Percentiles rank a stretch among this genome's conserved stretches.
These are phyloP conservation scores for Venturia asperata DNA, from an alignment of 2,329 filamentous ascomycete species.

Conservation along the genomic window DNA sequence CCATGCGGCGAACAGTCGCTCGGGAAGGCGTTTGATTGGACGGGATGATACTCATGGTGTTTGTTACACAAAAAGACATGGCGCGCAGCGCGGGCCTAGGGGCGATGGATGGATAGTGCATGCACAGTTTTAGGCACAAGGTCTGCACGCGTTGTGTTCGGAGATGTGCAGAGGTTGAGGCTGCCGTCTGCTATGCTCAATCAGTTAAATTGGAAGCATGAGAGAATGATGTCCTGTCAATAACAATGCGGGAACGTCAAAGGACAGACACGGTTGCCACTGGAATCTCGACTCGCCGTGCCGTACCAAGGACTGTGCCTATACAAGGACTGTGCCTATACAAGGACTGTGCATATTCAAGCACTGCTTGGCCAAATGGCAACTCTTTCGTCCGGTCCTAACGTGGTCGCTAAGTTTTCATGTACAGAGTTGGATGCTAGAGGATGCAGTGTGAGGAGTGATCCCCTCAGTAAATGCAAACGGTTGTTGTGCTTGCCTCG, in stretches of 20 bases:
- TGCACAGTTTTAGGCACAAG: background rate
- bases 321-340: too few relatives aligned
- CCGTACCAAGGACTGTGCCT: background rate
- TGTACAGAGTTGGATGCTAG: too few relatives aligned
- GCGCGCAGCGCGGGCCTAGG: background rate
- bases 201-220: background rate
- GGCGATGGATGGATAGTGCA: background rate
- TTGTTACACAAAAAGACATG: constrained; percentile 7
- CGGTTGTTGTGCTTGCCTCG: background rate
- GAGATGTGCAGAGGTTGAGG: background rate
- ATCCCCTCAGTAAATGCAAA: background rate
- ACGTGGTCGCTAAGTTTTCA: background rate
- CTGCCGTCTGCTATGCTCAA: background rate
- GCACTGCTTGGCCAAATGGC: too few relatives aligned
- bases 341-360: background rate
- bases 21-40: constrained; percentile 17
- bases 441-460: too few relatives aligned
- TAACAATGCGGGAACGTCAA: background rate
- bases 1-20: background rate
- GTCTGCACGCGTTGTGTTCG: background rate
- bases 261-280: background rate
- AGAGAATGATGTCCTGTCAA: background rate
- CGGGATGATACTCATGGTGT: constrained; percentile 10
- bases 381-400: too few relatives aligned
- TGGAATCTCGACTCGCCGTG: background rate